Conservation (phyloP, 2,329 filamentous ascomycete species). For the Cryphonectria nitschkei region DNA sequence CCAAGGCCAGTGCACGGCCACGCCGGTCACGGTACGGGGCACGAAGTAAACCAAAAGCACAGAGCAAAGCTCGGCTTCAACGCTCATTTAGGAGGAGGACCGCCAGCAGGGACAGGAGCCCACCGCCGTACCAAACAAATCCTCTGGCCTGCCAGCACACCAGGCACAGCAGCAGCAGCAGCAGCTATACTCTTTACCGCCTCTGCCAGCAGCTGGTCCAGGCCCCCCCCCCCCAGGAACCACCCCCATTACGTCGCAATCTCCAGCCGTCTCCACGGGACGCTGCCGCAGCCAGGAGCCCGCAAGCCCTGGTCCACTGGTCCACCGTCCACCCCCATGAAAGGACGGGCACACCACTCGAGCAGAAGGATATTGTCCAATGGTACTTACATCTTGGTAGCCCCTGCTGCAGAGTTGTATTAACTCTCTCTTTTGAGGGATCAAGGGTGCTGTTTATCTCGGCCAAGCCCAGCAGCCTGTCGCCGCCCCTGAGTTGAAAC, state of each 20-base stretch:
- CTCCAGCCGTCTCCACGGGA: constrained; percentile 12
- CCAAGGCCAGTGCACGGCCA: constrained; percentile 9
- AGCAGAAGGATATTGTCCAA: constrained; percentile 10
- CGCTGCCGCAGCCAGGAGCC: not conserved
- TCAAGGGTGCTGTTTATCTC: constrained; percentile 5
- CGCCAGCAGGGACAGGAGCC: not conserved
- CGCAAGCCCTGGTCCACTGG: not conserved
- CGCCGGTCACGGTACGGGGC: constrained; percentile 9
- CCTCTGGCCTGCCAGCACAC: not conserved
- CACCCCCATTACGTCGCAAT: constrained; percentile 20
- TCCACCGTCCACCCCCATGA: not conserved
- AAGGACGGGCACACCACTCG: constrained; percentile 4
- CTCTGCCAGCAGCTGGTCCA: constrained; percentile 13
- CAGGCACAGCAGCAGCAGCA: constrained; percentile 3
- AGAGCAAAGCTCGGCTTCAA: not conserved
- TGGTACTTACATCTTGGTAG: constrained; percentile 7
- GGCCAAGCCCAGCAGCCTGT: constrained; percentile 4
- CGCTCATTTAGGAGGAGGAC: constrained; percentile 11
- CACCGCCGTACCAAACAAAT: not conserved
- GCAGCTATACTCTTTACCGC: constrained; percentile 13
- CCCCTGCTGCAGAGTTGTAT: not conserved
- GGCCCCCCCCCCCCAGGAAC: not conserved
- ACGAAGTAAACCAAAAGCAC: not conserved
- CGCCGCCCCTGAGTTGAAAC: constrained; percentile 23
- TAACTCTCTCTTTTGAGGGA: not conserved